Evolutionary conservation across 306 rosid genomes (phyloP), one percentile per base, ranked within the genome.

Genomic region (Acacia confusa): DNA sequence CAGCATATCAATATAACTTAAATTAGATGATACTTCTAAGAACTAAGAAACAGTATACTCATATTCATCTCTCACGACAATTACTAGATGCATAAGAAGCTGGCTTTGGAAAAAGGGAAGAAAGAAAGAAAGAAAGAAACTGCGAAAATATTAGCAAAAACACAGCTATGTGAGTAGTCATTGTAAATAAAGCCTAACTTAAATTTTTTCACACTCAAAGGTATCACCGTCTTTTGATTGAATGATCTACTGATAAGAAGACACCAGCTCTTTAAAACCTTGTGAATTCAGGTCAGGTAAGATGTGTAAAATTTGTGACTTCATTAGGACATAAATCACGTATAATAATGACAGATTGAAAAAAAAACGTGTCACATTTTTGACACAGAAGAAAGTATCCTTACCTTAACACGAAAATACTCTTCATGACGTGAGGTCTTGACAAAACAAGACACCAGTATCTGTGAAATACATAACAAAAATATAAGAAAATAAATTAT

Each of bases 391-490:
- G 24, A 32, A 65, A 66, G 45, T 66, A 66, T 17, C 25, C 44
- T 66, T 66, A 66, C 99, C 97, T 91, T 95, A 40, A 95, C 97
- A 71, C 97, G 85, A 24, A 92, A 88, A 86, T 95, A 95, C 85
- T 92, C 99, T 88, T 92, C 97, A 74, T 77, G 79, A 88, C 90
- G 98, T 15, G 99, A 92, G 75, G 99, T 92, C 92, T 92, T 93
- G 81, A 95, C 98, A 61, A 92, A 95, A 84, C 99, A 95, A 44
- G 99, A 92, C 81, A 95, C 78, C 86, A 95, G 84, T 72, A 95
- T 90, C 99, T 53, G 81, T 53, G 80, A 81, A 50, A 81, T 63
- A 61, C 55, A 83, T 25, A 69, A 73, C 24, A 27, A 78, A 9
- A 55, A 52, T 19, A 52, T 24, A 15, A 22, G 41, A n/a, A 80